Evolutionary conservation across 2,329 filamentous ascomycete species (phyloP), one percentile per base, ranked within the genome.

Genomic region (Arthrobotrys pseudoclavata): DNA sequence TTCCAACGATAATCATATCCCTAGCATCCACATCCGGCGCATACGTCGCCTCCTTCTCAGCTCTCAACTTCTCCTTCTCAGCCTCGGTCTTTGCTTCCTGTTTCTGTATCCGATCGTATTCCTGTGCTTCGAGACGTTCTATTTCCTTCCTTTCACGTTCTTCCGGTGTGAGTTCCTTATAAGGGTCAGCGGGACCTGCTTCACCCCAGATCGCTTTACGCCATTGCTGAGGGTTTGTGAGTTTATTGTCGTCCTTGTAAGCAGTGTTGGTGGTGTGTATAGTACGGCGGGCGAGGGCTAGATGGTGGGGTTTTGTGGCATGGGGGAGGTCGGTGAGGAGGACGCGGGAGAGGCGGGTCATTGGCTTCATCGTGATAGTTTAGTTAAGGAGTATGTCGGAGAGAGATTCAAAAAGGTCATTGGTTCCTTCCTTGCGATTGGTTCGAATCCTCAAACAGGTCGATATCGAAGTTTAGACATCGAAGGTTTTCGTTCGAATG

Each of bases 141-240:
- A 76, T 76, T 18, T 76, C 72, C 26, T 66, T 60, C 9, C 20
- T 40, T 40, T 76, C 72, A 3, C 72, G 72, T 53, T 76, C 72
- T 52, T 76, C 66, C 3, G 72, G 66, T 9, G 72, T 76, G 10
- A 76, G 61, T 53, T 69, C 66, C 13, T 47, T 52, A 24, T 76
- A 76, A 7, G 72, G 72, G 31, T 76, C 72, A 9, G 66, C 72
- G 10, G 57, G 48, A 20, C 66, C 66, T 10, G 72, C 42, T 52
- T 76, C 66, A 29, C 72, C 72, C 72, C 72, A 76, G 10, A 76
- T 70, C 7, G 31, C n/a, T 40, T 76, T 76, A 6, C 66, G 60
- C 37, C 55, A 57, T 50, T 69, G 57, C 22, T 76, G 72, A 4
- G 66, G 42, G 29, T 29, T 64, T 66, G 72, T 76, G 66, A 76